phyloP scores from a whole-genome alignment of 225 moss, liverwort and hornwort species.

The Neckera pumila region DNA sequence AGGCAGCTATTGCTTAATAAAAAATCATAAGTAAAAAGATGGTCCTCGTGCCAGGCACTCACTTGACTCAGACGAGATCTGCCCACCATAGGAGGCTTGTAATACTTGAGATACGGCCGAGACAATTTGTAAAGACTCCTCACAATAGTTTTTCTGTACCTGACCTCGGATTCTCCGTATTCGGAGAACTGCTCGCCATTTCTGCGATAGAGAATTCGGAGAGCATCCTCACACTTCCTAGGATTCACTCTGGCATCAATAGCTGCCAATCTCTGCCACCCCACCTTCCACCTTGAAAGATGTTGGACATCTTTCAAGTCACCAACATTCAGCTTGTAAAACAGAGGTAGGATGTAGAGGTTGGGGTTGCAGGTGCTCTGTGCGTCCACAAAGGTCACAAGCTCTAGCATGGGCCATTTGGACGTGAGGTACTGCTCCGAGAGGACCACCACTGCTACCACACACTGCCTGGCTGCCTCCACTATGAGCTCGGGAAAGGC shows the following conservation, averaged over 20 bases:
- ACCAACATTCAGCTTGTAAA: neutral
- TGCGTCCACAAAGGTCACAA: neutral
- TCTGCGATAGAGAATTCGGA: neutral
- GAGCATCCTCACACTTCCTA: neutral
- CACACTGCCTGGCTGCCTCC: neutral
- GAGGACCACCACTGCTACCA: conserved; percentile 5
- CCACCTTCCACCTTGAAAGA: neutral
- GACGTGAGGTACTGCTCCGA: conserved; percentile 1
- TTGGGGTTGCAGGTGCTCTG: neutral
- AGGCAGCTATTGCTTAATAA: no score
- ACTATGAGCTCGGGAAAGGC: neutral
- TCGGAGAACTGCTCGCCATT: neutral
- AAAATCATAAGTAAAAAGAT: neutral
- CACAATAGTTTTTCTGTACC: conserved; percentile 3
- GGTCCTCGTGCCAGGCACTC: neutral
- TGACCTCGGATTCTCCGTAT: neutral
- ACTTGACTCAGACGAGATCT: conserved; percentile 7
- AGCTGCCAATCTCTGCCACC: neutral
- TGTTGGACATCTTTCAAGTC: neutral
- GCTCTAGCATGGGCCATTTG: conserved; percentile 14
- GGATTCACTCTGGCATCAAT: neutral
- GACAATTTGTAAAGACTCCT: neutral
- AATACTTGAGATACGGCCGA: conserved; percentile 5
- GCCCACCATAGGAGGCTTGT: neutral
- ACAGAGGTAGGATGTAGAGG: neutral